phyloP scores from a whole-genome alignment of 768 basidiomycete genomes.

The Lentinula sp. region DNA sequence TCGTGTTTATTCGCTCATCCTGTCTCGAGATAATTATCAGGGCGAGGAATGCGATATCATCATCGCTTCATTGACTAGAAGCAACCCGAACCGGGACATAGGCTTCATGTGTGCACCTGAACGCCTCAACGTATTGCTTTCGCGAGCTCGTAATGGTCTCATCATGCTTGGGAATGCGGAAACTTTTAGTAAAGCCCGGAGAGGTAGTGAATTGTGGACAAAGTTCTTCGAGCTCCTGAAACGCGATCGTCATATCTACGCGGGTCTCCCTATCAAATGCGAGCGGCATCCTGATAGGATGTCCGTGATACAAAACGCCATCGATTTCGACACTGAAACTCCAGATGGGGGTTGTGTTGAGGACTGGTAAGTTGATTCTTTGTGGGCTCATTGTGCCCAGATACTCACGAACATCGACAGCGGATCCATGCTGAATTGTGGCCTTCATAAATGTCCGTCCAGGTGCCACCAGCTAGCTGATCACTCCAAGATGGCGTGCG shows the following conservation, averaged over 20 bases:
- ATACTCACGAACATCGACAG: slow-evolving; percentile 24
- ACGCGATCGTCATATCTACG: slow-evolving; percentile 39
- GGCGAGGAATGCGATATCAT: slow-evolving; percentile 72
- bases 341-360: slow-evolving; percentile 62
- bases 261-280: slow-evolving; percentile 57
- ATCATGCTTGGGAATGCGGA: slow-evolving; percentile 61
- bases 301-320: slow-evolving; percentile 31
- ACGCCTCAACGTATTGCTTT: slow-evolving; percentile 65
- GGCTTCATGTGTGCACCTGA: slow-evolving; percentile 71
- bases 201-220: slow-evolving; percentile 47
- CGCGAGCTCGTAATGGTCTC: slow-evolving; percentile 58
- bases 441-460: slow-evolving; percentile 47
- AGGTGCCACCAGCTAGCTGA: slow-evolving; percentile 55
- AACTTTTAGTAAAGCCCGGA: slow-evolving; percentile 49
- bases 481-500: slow-evolving; percentile 51
- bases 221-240: slow-evolving; percentile 40
- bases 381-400: neutral
- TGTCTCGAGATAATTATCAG: slow-evolving; percentile 66
- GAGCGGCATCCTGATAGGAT: slow-evolving; percentile 43
- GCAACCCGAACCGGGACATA: slow-evolving; percentile 49
- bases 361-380: slow-evolving; percentile 41
- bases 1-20: slow-evolving; percentile 8
- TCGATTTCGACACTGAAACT: slow-evolving; percentile 42
- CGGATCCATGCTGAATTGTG: slow-evolving; percentile 41
- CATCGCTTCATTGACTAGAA: slow-evolving; percentile 53